Evolutionary conservation across 495 filamentous ascomycete genomes (phyloP), one percentile per base, ranked within the genome.

Genomic region (Acidomyces sp.): DNA sequence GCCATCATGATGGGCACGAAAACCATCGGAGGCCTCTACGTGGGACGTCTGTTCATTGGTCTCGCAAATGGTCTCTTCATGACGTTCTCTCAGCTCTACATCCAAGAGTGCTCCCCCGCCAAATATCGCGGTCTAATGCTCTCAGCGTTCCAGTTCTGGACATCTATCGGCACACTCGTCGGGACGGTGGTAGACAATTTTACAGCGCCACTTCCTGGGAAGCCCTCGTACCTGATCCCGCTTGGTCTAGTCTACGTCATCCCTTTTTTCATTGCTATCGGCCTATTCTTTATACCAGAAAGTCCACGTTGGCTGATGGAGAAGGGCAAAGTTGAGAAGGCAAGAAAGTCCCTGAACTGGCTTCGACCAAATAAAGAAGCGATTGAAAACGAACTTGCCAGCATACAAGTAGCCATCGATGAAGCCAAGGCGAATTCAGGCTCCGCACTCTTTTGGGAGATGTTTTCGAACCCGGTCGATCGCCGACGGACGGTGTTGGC

Each of bases 171-270:
- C 11, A 62, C 68, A 6, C 62, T 77, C 12, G 58, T 77, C 39
- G 75, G 74, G 22, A 72, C 75, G n/a, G 65, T 77, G 17, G 62
- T 79, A 36, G 75, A 78, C 55, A 76, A 75, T 51, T 68, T 67
- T 43, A 71, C 73, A 1, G 57, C 62, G 5, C 61, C 60, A 30
- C 61, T 70, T 23, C 41, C 54, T 5, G 63, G 57, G 20, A 68
- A 57, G 39, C 51, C 61, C 10, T 62, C 67, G 9, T 79, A 75
- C 46, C 60, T 74, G 1, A 72, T 76, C 36, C 71, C 74, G 3
- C 61, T 79, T 0, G 73, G 72, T 6, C 60, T 77, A 18, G 62
- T 77, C 44, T 74, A 71, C 39, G 55, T 77, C 23, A 58, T 77
- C 4, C 74, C 74, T 0, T 58, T 59, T 6, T 53, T 79, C 45